Conservation (phyloP, 148 eudicot species). For the Rhododendron williamsianum region DNA sequence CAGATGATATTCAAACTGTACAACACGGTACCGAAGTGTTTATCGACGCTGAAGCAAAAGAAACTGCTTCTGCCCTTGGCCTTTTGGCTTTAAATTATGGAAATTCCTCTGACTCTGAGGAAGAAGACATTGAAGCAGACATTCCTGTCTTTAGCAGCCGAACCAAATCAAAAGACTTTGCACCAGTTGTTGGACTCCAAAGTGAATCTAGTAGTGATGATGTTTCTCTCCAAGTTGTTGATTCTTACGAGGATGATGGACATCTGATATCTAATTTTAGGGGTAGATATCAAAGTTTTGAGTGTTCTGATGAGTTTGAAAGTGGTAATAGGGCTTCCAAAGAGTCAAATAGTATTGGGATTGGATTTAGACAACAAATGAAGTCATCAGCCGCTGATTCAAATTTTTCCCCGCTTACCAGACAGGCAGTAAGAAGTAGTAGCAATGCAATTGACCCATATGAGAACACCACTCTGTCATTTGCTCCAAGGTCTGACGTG, state of each 20-base stretch:
- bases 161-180: conserved; percentile 27
- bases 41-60: conserved; percentile 22
- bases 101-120: conserved; percentile 80
- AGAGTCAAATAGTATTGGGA: conserved; percentile 22
- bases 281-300: conserved; percentile 26
- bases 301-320: conserved; percentile 36
- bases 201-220: conserved; percentile 38
- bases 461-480: conserved; percentile 26
- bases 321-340: conserved; percentile 28
- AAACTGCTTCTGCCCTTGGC: conserved; percentile 72
- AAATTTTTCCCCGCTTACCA: conserved; percentile 20
- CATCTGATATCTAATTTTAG: conserved; percentile 25
- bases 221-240: conserved; percentile 19
- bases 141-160: conserved; percentile 28
- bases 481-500: conserved; percentile 44
- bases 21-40: conserved; percentile 16
- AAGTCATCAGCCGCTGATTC: conserved; percentile 3
- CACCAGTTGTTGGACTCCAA: conserved; percentile 30
- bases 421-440: conserved; percentile 13
- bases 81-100: conserved; percentile 80
- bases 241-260: conserved; percentile 22
- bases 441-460: conserved; percentile 17
- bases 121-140: conserved; percentile 43
- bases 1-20: conserved; percentile 22
- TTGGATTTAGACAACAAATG: conserved; percentile 21